phyloP scores from a whole-genome alignment of 1,284 basidiomycete species.

The Cryptococcus amylolentus region DNA sequence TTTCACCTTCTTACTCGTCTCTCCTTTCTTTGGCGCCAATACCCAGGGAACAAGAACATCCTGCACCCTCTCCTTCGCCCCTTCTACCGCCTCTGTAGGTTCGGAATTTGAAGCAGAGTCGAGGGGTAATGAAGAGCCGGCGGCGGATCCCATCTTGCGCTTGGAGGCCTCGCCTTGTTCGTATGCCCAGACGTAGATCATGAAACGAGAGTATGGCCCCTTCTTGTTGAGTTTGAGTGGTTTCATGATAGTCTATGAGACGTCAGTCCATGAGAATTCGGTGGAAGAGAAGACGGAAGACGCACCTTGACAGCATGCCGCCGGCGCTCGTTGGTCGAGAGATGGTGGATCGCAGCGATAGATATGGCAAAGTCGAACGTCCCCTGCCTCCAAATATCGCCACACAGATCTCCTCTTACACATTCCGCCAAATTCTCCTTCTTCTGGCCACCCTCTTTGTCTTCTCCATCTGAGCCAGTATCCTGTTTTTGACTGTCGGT shows the following conservation, averaged over 20 bases:
- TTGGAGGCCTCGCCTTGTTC: conserved; percentile 85
- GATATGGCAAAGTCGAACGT: conserved; percentile 89
- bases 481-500: background rate
- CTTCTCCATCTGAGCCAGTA: background rate
- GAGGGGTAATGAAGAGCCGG: background rate
- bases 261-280: background rate
- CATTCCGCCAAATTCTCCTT: conserved; percentile 14
- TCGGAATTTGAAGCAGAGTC: background rate
- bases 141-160: conserved; percentile 57
- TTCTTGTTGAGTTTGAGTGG: conserved; percentile 56
- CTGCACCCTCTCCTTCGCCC: conserved; percentile 41
- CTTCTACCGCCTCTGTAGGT: background rate
- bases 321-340: conserved; percentile 72
- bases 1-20: background rate
- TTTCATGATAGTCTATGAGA: conserved; percentile 52
- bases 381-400: conserved; percentile 62
- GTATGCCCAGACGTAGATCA: conserved; percentile 98
- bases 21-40: conserved; percentile 17
- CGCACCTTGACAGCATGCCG: conserved; percentile 67
- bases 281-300: background rate
- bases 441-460: conserved; percentile 15
- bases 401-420: conserved; percentile 62
- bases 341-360: conserved; percentile 91
- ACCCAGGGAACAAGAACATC: conserved; percentile 76
- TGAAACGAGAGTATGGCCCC: conserved; percentile 61